Evolutionary conservation across 1,139 yeast species (phyloP).

Genomic region (Suhomyces bolitotheri): DNA sequence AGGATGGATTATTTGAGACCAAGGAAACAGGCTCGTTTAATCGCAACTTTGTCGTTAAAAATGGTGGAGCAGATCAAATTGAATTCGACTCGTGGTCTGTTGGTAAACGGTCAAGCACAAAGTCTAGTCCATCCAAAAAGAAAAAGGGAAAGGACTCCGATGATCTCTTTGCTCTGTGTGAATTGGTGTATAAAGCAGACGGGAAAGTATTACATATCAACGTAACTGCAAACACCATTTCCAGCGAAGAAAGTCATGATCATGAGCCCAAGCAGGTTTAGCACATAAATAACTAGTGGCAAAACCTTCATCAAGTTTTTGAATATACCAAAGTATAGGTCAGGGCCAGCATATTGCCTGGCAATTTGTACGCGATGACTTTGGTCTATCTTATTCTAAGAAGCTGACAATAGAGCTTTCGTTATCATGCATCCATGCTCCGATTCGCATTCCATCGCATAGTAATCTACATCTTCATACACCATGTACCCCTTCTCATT

Average conservation of each 20-base stretch:
- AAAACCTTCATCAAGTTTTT: no score
- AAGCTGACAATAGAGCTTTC: no score
- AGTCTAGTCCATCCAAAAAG: constrained; percentile 3
- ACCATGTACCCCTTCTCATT: no score
- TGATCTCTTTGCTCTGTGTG: constrained; percentile 6
- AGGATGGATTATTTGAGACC: constrained; percentile 7
- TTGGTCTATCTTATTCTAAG: no score
- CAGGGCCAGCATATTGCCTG: no score
- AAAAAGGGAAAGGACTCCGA: constrained; percentile 3
- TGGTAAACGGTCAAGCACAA: constrained; percentile 1
- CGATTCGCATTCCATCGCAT: no score
- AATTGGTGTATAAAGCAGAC: constrained; percentile 11
- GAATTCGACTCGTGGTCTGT: constrained; percentile 7
- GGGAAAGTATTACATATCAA: constrained; percentile 9
- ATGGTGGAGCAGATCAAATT: not conserved
- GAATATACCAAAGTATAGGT: no score
- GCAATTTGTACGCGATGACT: no score
- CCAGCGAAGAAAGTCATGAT: not conserved
- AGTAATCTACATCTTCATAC: no score
- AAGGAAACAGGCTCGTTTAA: constrained; percentile 16
- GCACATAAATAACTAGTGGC: no score
- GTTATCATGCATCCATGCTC: no score
- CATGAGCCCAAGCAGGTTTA: not conserved
- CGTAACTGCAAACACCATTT: constrained; percentile 10
- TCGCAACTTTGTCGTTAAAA: constrained; percentile 10